phyloP scores from a whole-genome alignment of 1,284 basidiomycete species.

The Chondrostereum purpureum region DNA sequence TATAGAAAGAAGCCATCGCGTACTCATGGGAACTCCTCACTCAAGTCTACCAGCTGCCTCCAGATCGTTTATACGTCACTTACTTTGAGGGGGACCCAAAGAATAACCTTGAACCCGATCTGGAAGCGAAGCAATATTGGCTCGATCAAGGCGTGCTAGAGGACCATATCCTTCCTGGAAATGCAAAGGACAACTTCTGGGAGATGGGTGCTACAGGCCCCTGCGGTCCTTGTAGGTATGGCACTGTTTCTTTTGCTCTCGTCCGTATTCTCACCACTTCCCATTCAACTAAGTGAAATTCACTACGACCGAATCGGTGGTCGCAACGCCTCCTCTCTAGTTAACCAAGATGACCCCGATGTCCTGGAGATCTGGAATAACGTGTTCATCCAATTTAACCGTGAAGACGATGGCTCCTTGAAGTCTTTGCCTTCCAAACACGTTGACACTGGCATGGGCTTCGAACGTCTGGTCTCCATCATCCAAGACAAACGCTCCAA shows the following conservation, averaged over 20 bases:
- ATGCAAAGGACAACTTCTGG: constrained; percentile 99
- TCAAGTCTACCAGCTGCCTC: constrained; percentile 80
- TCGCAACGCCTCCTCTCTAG: constrained; percentile 85
- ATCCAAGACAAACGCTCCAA: constrained; percentile 91
- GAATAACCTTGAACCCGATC: constrained; percentile 84
- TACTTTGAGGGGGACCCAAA: constrained; percentile 94
- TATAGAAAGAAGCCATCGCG: constrained; percentile 82
- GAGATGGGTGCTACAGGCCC: constrained; percentile 94
- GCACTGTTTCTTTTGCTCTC: constrained; percentile 6
- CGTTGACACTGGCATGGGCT: constrained; percentile 98
- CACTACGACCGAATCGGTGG: constrained; percentile 96
- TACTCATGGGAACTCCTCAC: constrained; percentile 97
- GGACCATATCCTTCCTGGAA: constrained; percentile 88
- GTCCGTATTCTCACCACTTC: too few species aligned
- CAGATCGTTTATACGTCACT: constrained; percentile 92
- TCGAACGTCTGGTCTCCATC: constrained; percentile 93
- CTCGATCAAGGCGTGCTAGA: constrained; percentile 80
- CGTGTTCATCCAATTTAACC: constrained; percentile 98
- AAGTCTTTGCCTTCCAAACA: constrained; percentile 86
- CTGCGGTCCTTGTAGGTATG: constrained; percentile 90
- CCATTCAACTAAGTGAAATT: constrained; percentile 63
- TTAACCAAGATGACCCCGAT: constrained; percentile 93
- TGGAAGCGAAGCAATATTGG: constrained; percentile 87
- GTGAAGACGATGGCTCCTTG: constrained; percentile 83
- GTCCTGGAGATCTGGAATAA: constrained; percentile 99